These are phyloP conservation scores for Talaromyces sp. DNA, from an alignment of 2,329 filamentous ascomycete genomes.

Conservation along the genomic window DNA sequence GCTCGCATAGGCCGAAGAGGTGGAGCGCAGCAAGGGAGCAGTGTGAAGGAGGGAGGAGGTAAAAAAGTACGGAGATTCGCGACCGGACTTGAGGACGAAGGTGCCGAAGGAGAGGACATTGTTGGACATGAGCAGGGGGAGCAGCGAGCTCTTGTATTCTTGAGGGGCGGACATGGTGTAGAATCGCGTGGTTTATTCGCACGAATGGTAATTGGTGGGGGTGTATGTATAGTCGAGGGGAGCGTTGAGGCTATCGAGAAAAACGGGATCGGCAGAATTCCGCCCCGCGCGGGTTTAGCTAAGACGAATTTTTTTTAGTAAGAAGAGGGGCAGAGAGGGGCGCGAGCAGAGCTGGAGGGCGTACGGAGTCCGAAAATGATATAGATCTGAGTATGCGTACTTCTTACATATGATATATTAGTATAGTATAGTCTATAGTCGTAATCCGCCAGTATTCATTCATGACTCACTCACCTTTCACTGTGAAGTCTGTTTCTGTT, in stretches of 20 bases:
- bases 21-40: conserved; percentile 73
- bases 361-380: no score
- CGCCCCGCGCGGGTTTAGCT: background rate
- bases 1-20: conserved; percentile 78
- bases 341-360: no score
- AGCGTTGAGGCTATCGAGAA: background rate
- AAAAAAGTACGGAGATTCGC: conserved; percentile 93
- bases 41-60: conserved; percentile 91
- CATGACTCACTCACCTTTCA: no score
- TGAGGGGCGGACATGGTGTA: conserved; percentile 31
- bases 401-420: no score
- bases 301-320: background rate
- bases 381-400: no score
- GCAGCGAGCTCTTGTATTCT: conserved; percentile 43
- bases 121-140: conserved; percentile 43
- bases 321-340: background rate
- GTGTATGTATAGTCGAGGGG: background rate
- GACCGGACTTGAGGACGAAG: conserved; percentile 85
- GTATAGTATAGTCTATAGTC: no score
- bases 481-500: no score
- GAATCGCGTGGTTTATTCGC: background rate
- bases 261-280: background rate
- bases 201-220: background rate
- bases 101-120: conserved; percentile 47
- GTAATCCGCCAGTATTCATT: no score